Evolutionary conservation across 2,329 filamentous ascomycete genomes (phyloP).

Genomic region (Domatiomyces globalis): DNA sequence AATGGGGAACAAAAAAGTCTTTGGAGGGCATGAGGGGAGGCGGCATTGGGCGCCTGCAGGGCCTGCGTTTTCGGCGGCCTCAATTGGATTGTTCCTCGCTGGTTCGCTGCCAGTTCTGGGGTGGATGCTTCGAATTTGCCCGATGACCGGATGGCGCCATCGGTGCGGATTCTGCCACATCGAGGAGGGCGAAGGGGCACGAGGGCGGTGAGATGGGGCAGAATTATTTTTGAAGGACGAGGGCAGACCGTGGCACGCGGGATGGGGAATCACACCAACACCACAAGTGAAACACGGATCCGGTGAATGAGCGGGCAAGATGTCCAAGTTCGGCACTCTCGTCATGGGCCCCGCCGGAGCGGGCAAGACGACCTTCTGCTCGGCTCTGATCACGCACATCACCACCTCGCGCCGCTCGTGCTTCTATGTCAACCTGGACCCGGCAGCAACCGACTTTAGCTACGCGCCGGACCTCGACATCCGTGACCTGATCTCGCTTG

Average conservation of each 20-base stretch:
- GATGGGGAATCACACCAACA: background rate
- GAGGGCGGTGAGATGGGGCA: background rate
- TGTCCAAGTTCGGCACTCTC: conserved; percentile 90
- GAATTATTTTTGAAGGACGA: background rate
- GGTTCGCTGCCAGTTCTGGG: background rate
- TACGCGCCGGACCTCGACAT: conserved; percentile 91
- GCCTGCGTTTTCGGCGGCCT: background rate
- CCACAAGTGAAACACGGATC: background rate
- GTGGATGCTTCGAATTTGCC: background rate
- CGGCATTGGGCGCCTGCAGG: conserved; percentile 1
- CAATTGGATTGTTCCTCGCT: background rate
- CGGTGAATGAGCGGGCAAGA: conserved; percentile 23
- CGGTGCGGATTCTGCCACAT: background rate
- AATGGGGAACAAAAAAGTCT: too few species aligned
- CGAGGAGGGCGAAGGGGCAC: background rate
- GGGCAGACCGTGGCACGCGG: too few species aligned
- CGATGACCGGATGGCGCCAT: background rate
- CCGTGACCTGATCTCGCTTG: conserved; percentile 81
- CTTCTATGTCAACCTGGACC: conserved; percentile 97
- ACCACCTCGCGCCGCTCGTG: conserved; percentile 80
- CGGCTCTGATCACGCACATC: conserved; percentile 81
- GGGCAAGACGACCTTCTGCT: conserved; percentile 95
- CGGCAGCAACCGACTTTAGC: conserved; percentile 81
- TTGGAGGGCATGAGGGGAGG: conserved; percentile 4
- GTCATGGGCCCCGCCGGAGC: conserved; percentile 94